Conservation (phyloP, 345 rosid genomes). For the Adansonia digitata region DNA sequence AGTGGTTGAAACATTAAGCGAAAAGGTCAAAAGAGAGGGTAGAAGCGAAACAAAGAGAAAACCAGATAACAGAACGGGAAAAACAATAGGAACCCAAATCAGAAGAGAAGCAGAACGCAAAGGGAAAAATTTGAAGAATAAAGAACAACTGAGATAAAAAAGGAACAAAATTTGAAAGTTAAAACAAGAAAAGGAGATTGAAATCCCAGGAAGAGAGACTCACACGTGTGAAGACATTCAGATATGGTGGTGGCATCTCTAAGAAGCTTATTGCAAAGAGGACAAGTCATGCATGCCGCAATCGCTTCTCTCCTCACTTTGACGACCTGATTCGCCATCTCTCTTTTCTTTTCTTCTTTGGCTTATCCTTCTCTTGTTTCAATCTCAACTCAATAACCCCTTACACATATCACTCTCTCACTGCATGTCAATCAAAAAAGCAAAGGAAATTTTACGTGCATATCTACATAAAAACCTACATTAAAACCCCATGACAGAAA, state of each 20-base stretch:
- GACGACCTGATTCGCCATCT: constrained; percentile 56
- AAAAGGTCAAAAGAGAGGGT: neutral
- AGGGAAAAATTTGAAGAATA: constrained; percentile 11
- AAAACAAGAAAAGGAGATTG: neutral
- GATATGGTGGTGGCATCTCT: constrained; percentile 87
- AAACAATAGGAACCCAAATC: constrained; percentile 24
- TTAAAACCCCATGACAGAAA: constrained; percentile 29
- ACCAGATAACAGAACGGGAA: constrained; percentile 18
- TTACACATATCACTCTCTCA: constrained; percentile 25
- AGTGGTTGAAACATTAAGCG: neutral
- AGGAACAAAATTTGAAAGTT: constrained; percentile 9
- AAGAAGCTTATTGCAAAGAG: constrained; percentile 71
- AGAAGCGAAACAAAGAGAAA: constrained; percentile 17
- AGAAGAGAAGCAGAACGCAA: constrained; percentile 16
- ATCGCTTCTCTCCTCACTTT: constrained; percentile 64
- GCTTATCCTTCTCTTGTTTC: constrained; percentile 14
- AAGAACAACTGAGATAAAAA: constrained; percentile 8
- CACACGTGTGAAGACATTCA: constrained; percentile 95
- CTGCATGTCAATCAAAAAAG: constrained; percentile 37
- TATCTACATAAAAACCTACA: constrained; percentile 24
- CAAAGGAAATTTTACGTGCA: constrained; percentile 46
- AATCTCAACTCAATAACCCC: constrained; percentile 5
- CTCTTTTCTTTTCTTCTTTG: too few relatives aligned
- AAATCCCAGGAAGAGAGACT: constrained; percentile 26
- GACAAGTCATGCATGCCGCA: constrained; percentile 72